Percentiles rank a stretch among this genome's conserved stretches.
Evolutionary conservation across 768 basidiomycete species (phyloP).

Genomic region (Rhodotorula taiwanensis): DNA sequence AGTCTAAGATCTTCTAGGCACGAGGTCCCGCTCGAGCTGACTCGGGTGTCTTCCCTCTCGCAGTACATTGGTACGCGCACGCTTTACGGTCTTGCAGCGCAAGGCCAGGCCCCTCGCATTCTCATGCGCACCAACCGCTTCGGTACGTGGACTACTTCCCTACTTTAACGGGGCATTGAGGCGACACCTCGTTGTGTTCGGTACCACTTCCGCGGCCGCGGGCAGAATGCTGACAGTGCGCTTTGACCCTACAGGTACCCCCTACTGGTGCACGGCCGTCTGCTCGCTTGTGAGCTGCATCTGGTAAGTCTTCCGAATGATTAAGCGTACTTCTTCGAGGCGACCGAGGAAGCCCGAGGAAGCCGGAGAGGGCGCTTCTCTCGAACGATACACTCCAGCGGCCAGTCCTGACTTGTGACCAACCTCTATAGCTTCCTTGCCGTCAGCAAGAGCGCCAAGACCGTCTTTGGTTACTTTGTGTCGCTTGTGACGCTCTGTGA

Average conservation of each 20-base stretch:
- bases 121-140: conserved; percentile 44
- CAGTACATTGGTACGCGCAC: conserved; percentile 41
- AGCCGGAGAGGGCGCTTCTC: too few relatives aligned
- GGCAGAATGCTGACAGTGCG: too few relatives aligned
- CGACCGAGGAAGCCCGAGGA: too few relatives aligned
- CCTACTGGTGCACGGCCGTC: conserved; percentile 36
- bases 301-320: conserved; percentile 33
- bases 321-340: too few relatives aligned
- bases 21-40: background rate
- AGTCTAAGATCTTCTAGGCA: too few relatives aligned
- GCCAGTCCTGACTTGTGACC: too few relatives aligned
- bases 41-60: background rate
- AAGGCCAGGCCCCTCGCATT: conserved; percentile 45
- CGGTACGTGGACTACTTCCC: conserved; percentile 27
- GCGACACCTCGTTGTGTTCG: too few relatives aligned
- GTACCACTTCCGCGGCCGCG: too few relatives aligned
- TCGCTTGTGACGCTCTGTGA: background rate
- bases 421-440: too few relatives aligned
- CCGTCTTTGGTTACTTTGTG: background rate
- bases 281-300: conserved; percentile 42
- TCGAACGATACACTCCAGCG: too few relatives aligned
- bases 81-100: conserved; percentile 46
- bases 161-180: background rate
- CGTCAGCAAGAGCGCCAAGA: too few relatives aligned
- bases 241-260: conserved; percentile 17